Evolutionary conservation across 2,329 filamentous ascomycete species (phyloP).

Genomic region (Hypoxylon sp.): DNA sequence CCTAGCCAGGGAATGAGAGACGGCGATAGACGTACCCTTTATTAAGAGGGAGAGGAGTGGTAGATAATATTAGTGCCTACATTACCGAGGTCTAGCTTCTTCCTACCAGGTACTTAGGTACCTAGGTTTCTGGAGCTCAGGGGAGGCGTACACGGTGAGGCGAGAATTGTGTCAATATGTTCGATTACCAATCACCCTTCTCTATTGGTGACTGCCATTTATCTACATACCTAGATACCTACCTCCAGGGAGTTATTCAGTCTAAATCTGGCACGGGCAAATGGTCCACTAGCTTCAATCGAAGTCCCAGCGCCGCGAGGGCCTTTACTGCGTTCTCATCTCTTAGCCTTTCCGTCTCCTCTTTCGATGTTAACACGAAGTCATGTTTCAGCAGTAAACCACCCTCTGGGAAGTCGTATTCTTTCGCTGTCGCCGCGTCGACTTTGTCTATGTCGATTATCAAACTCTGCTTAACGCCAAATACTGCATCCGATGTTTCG

Average conservation of each 20-base stretch:
- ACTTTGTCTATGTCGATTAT: conserved; percentile 74
- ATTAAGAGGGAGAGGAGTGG: background rate
- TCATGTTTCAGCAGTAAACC: conserved; percentile 77
- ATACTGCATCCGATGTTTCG: conserved; percentile 87
- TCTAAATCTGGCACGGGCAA: conserved; percentile 80
- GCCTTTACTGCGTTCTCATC: conserved; percentile 76
- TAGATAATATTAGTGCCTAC: background rate
- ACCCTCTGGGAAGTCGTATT: conserved; percentile 76
- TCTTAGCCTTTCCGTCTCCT: conserved; percentile 76
- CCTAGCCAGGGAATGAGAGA: background rate
- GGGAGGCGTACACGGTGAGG: background rate
- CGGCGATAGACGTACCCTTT: background rate
- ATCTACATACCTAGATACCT: background rate
- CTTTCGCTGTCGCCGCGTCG: conserved; percentile 67
- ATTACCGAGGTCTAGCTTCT: background rate
- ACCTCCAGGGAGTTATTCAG: conserved; percentile 45
- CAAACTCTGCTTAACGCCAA: conserved; percentile 86
- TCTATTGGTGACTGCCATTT: background rate
- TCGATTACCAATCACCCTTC: background rate
- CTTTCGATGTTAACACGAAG: conserved; percentile 81
- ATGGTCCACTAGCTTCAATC: conserved; percentile 81
- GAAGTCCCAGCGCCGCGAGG: conserved; percentile 75
- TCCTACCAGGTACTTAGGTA: background rate
- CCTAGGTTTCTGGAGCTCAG: background rate
- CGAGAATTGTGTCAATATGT: background rate